Evolutionary conservation across 371 early-diverging fungal species (phyloP), one percentile per base, ranked within the genome.

Genomic region (Enterocytospora artemiae): DNA sequence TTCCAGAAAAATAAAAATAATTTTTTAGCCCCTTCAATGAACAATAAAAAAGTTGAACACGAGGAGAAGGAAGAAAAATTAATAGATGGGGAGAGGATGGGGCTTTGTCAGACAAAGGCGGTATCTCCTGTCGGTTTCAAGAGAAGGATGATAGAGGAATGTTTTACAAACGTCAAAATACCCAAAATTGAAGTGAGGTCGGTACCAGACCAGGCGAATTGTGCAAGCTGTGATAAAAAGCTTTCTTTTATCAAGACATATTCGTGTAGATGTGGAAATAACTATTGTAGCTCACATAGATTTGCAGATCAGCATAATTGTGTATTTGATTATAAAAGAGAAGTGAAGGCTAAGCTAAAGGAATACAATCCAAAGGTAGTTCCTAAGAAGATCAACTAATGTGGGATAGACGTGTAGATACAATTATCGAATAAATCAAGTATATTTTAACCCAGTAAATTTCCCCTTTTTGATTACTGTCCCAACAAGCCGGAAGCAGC

Each of bases 241-340:
- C 62, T 79, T 20, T 68, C 67, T 25, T 41, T 72, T 2, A 67
- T 68, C 12, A 69, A 69, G 48, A 65, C 57, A n/a, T 76, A 75
- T 55, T 37, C 18, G 24, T 79, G 80, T 45, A 68, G 69, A 61
- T 79, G 80, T 59, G 72, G 60, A 18, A 64, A 67, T 32, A 39
- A 55, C 2, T 79, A 69, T 48, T 79, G 80, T 58, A 58, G 24
- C 2, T 72, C 36, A 25, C 80, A 79, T 59, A 60, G 77, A 69
- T 77, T 76, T 54, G 59, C 64, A 43, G 78, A 77, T 45, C 73
- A 79, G 63, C 80, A 79, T 63, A 59, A 60, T 32, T 79, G 80
- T 52, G 39, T 67, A n/a, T 79, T 70, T 58, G 78, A 79, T 66
- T 74, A 66, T 50, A 66, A 65, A 48, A 44, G 28, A 60, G 66